Evolutionary conservation across 208 protist species (phyloP).

Genomic region (Strigomonas galati): DNA sequence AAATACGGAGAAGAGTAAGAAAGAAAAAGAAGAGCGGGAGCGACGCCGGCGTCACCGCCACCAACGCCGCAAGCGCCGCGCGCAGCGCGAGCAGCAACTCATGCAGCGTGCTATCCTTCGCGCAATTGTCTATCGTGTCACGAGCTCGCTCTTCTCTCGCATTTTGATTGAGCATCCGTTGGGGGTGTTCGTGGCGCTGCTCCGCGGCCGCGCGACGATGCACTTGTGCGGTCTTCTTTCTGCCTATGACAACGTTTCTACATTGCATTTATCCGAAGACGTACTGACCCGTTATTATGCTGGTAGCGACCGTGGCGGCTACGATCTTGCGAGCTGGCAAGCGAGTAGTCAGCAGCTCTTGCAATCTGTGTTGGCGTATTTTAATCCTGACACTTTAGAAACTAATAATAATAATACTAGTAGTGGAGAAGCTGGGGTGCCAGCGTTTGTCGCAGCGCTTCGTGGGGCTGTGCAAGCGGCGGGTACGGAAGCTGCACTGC

Average conservation of each 20-base stretch:
- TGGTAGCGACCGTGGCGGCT: not conserved
- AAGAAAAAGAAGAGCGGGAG: slow-evolving; percentile 5
- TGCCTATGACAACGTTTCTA: slow-evolving; percentile 34
- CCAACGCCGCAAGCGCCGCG: not conserved
- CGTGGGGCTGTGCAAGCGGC: slow-evolving; percentile 33
- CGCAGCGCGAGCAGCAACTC: not conserved
- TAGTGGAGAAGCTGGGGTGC: slow-evolving; percentile 23
- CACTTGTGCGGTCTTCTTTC: slow-evolving; percentile 58
- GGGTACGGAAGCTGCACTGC: slow-evolving; percentile 36
- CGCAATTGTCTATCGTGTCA: slow-evolving; percentile 74
- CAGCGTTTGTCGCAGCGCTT: slow-evolving; percentile 33
- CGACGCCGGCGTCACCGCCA: slow-evolving; percentile 1
- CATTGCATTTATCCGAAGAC: not conserved
- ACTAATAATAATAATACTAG: not conserved
- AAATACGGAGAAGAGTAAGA: not conserved
- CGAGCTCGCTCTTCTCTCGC: slow-evolving; percentile 49
- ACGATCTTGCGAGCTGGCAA: not conserved
- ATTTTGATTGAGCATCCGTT: slow-evolving; percentile 72
- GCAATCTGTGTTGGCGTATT: too few relatives aligned
- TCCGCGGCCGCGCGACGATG: slow-evolving; percentile 66
- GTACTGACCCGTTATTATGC: not conserved
- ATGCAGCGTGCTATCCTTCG: slow-evolving; percentile 27
- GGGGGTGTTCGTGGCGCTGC: slow-evolving; percentile 54
- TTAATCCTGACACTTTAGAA: too few relatives aligned
- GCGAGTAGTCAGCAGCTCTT: not conserved